Evolutionary conservation across 2,329 filamentous ascomycete genomes (phyloP).

Genomic region (Diaporthe vaccinii): DNA sequence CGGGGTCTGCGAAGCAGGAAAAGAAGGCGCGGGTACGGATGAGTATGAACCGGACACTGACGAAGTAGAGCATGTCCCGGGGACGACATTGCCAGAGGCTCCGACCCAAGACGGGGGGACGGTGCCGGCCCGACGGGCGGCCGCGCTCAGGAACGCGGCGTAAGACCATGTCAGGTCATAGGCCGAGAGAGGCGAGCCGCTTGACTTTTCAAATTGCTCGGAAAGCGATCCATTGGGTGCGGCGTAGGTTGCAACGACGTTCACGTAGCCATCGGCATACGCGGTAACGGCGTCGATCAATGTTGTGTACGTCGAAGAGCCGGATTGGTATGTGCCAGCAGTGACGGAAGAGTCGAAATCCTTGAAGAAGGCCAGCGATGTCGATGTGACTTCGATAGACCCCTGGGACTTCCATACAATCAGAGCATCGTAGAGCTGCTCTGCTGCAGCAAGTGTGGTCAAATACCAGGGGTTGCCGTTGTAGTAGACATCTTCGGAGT

Average conservation of each 20-base stretch:
- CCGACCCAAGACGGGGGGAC: constrained; percentile 71
- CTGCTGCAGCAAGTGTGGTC: constrained; percentile 81
- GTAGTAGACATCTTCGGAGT: constrained; percentile 81
- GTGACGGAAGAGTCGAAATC: constrained; percentile 71
- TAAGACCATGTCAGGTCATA: constrained; percentile 81
- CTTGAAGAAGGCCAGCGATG: constrained; percentile 79
- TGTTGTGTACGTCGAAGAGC: constrained; percentile 61
- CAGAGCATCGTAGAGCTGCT: constrained; percentile 83
- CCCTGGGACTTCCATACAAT: constrained; percentile 77
- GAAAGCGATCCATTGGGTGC: constrained; percentile 72
- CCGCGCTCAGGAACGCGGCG: constrained; percentile 76
- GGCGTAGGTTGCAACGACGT: constrained; percentile 73
- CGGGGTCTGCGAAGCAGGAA: constrained; percentile 64
- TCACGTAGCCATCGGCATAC: constrained; percentile 73
- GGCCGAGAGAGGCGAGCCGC: constrained; percentile 71
- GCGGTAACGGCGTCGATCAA: constrained; percentile 69
- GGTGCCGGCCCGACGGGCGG: constrained; percentile 66
- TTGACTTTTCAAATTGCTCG: constrained; percentile 74
- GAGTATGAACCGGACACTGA: constrained; percentile 66
- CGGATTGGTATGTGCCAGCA: constrained; percentile 72
- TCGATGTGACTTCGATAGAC: constrained; percentile 73
- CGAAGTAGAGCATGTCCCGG: constrained; percentile 61
- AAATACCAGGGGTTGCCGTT: constrained; percentile 88
- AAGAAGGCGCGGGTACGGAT: constrained; percentile 60
- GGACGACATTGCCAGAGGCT: constrained; percentile 60